Conservation (phyloP, 495 filamentous ascomycete species). For the Xylaria longipes region DNA sequence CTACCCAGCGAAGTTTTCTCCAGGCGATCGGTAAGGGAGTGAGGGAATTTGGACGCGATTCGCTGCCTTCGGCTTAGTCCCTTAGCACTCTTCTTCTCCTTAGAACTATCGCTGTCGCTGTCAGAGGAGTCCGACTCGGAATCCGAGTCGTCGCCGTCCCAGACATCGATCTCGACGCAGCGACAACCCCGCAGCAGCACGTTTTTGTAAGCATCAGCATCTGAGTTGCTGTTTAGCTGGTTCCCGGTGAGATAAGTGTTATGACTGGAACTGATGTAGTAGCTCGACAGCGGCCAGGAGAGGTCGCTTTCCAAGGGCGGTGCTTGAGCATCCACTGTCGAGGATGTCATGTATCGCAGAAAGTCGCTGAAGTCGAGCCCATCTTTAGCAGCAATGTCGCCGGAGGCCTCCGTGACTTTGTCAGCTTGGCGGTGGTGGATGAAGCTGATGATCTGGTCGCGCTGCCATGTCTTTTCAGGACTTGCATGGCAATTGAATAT, state of each 20-base stretch:
- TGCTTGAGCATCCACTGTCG: slow-evolving; percentile 53
- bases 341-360: slow-evolving; percentile 65
- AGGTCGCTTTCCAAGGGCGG: slow-evolving; percentile 55
- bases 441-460: slow-evolving; percentile 46
- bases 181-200: slow-evolving; percentile 85
- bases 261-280: slow-evolving; percentile 91
- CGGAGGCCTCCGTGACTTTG: slow-evolving; percentile 38
- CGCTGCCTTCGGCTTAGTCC: slow-evolving; percentile 42
- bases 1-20: slow-evolving; percentile 50
- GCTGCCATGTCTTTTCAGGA: slow-evolving; percentile 41
- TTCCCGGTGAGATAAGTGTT: slow-evolving; percentile 95
- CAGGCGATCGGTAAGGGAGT: slow-evolving; percentile 44
- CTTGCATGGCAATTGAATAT: slow-evolving; percentile 47
- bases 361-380: slow-evolving; percentile 59
- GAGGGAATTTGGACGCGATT: slow-evolving; percentile 40
- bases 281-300: slow-evolving; percentile 76
- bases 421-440: slow-evolving; percentile 46
- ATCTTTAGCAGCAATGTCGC: slow-evolving; percentile 47
- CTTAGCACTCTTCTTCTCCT: slow-evolving; percentile 33
- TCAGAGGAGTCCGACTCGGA: slow-evolving; percentile 42
- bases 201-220: slow-evolving; percentile 80
- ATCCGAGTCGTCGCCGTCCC: slow-evolving; percentile 75
- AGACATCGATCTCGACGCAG: slow-evolving; percentile 95
- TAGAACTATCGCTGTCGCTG: slow-evolving; percentile 35
- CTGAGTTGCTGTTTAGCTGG: slow-evolving; percentile 84